Conservation (phyloP, 805 yeast species). For the Yarrowia yakushimensis region DNA sequence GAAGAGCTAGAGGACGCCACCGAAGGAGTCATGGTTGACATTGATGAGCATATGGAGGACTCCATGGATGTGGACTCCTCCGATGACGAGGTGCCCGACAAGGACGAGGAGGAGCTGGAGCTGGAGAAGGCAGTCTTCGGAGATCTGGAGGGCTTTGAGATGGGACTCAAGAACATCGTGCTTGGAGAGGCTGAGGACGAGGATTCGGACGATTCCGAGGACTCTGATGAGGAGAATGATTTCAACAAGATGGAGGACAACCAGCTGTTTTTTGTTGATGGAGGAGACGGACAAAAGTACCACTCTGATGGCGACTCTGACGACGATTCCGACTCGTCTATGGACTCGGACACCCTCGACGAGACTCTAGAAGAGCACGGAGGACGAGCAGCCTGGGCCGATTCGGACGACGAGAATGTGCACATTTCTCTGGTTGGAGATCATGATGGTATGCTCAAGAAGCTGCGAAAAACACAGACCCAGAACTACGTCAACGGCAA, state of each 20-base stretch:
- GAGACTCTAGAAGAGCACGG: slow-evolving; percentile 37
- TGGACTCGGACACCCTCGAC: slow-evolving; percentile 40
- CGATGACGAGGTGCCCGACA: slow-evolving; percentile 50
- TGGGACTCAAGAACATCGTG: slow-evolving; percentile 58
- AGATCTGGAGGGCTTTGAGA: slow-evolving; percentile 70
- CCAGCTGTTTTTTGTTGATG: slow-evolving; percentile 54
- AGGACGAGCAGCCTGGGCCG: slow-evolving; percentile 68
- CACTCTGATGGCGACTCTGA: slow-evolving; percentile 36
- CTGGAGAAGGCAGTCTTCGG: slow-evolving; percentile 89
- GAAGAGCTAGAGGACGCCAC: slow-evolving; percentile 23
- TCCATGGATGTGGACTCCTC: slow-evolving; percentile 25
- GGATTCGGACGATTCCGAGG: slow-evolving; percentile 36
- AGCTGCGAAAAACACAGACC: slow-evolving; percentile 59
- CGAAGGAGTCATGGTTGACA: slow-evolving; percentile 20
- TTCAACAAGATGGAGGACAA: slow-evolving; percentile 44
- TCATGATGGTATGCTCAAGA: slow-evolving; percentile 56
- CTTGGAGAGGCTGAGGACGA: slow-evolving; percentile 40
- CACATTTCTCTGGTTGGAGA: slow-evolving; percentile 52
- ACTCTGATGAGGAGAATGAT: slow-evolving; percentile 38
- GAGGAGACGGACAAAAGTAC: slow-evolving; percentile 28
- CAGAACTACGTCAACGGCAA: slow-evolving; percentile 56
- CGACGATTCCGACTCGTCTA: slow-evolving; percentile 39
- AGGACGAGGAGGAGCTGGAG: slow-evolving; percentile 77
- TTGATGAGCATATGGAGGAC: slow-evolving; percentile 24
- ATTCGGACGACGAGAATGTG: slow-evolving; percentile 83